Percentiles rank a stretch among this genome's conserved stretches.
Conservation (phyloP, 345 rosid genomes). For the Salix purpurea region DNA sequence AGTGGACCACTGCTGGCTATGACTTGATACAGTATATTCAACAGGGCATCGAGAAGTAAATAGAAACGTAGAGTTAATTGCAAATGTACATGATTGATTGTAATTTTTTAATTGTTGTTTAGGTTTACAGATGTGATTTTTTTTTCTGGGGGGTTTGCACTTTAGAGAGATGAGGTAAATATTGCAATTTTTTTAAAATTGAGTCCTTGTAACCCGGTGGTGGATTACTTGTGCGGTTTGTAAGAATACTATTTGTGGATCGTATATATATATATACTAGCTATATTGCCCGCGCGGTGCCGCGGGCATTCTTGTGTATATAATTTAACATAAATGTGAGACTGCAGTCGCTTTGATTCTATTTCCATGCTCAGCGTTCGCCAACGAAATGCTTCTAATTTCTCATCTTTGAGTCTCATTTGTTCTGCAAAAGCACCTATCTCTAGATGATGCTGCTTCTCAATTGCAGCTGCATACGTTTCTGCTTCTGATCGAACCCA, state of each 20-base stretch:
- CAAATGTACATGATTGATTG: conserved; percentile 34
- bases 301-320: no score
- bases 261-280: neutral
- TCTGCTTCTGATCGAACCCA: conserved; percentile 63
- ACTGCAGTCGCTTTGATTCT: conserved; percentile 64
- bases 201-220: conserved; percentile 15
- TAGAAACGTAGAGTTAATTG: neutral
- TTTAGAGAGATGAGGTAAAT: conserved; percentile 5
- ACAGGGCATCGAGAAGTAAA: conserved; percentile 92
- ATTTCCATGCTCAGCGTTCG: conserved; percentile 66
- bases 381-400: conserved; percentile 69
- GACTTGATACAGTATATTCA: conserved; percentile 94
- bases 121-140: conserved; percentile 8
- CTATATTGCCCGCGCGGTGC: no score
- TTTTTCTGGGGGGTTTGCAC: conserved; percentile 24
- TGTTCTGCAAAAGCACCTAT: conserved; percentile 65
- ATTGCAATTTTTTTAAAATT: neutral
- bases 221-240: conserved; percentile 24
- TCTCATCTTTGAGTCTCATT: conserved; percentile 77
- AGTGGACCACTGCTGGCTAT: conserved; percentile 91
- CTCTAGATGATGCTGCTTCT: conserved; percentile 64
- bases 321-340: no score
- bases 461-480: conserved; percentile 44
- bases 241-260: conserved; percentile 11
- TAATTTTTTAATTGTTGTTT: conserved; percentile 10